phyloP scores from a whole-genome alignment of 345 rosid genomes.

The Ceriops decandra region DNA sequence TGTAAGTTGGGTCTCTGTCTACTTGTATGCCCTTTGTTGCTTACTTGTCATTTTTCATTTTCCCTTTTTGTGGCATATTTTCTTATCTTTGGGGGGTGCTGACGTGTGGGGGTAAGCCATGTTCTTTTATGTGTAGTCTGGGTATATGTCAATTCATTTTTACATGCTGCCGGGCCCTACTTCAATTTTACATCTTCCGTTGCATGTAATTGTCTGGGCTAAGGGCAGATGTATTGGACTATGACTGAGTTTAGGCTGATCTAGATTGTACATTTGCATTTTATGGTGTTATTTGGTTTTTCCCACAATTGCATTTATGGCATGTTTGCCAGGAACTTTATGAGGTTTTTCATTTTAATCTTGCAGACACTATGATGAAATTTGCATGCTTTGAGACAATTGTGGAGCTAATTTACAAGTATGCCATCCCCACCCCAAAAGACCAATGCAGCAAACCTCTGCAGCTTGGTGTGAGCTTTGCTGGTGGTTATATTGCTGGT shows the following conservation, averaged over 20 bases:
- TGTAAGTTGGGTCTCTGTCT: conserved; percentile 44
- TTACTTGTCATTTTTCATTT: neutral
- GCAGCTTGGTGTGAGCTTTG: conserved; percentile 92
- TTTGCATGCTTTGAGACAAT: conserved; percentile 93
- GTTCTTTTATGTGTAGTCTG: too few relatives aligned
- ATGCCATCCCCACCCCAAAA: conserved; percentile 78
- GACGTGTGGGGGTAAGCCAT: too few relatives aligned
- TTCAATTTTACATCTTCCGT: too few relatives aligned
- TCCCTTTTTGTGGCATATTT: too few relatives aligned
- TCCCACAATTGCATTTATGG: neutral
- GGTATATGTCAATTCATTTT: too few relatives aligned
- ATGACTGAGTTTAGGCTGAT: too few relatives aligned
- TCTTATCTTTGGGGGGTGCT: too few relatives aligned
- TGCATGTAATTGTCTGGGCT: too few relatives aligned
- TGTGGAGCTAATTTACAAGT: conserved; percentile 86
- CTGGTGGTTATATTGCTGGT: conserved; percentile 93
- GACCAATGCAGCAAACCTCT: conserved; percentile 81
- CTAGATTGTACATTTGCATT: neutral
- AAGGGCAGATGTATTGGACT: too few relatives aligned
- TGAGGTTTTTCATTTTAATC: neutral
- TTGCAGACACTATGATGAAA: conserved; percentile 97
- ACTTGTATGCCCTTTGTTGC: too few relatives aligned
- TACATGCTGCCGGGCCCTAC: too few relatives aligned
- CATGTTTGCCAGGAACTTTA: conserved; percentile 1
- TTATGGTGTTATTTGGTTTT: neutral